Evolutionary conservation across 805 yeast species (phyloP).

Genomic region (Sugiyamaella valdiviana): DNA sequence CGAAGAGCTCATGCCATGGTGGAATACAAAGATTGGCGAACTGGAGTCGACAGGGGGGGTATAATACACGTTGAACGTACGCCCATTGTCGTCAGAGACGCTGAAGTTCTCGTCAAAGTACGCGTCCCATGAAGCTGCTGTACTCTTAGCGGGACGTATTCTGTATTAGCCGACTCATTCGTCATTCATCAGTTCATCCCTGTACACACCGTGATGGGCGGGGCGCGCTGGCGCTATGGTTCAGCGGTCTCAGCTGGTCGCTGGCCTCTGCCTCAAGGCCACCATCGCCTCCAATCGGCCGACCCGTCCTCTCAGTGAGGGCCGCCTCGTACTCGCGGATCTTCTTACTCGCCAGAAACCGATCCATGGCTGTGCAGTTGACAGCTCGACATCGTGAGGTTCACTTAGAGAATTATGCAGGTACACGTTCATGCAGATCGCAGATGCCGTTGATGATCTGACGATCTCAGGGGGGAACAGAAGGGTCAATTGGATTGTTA

Average conservation of each 20-base stretch:
- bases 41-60: conserved; percentile 41
- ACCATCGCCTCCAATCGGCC: not conserved
- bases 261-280: not conserved
- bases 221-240: no score
- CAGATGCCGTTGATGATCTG: no score
- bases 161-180: not conserved
- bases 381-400: no score
- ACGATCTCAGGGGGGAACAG: no score
- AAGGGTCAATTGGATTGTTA: no score
- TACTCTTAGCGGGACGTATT: conserved; percentile 1
- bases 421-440: no score
- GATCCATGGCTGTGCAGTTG: not conserved
- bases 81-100: conserved; percentile 17
- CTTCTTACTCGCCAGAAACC: conserved; percentile 14
- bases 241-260: not conserved
- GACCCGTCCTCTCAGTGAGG: not conserved
- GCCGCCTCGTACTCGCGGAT: conserved; percentile 9
- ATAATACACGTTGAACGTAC: conserved; percentile 51
- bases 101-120: conserved; percentile 32
- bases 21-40: conserved; percentile 62
- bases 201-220: no score
- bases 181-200: no score
- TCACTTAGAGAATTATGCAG: no score
- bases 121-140: conserved; percentile 28
- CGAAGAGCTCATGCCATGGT: conserved; percentile 95